Evolutionary conservation across 176 grass and related monocot species (phyloP), one percentile per base, ranked within the genome.

Genomic region (Alloteropsis semialata): DNA sequence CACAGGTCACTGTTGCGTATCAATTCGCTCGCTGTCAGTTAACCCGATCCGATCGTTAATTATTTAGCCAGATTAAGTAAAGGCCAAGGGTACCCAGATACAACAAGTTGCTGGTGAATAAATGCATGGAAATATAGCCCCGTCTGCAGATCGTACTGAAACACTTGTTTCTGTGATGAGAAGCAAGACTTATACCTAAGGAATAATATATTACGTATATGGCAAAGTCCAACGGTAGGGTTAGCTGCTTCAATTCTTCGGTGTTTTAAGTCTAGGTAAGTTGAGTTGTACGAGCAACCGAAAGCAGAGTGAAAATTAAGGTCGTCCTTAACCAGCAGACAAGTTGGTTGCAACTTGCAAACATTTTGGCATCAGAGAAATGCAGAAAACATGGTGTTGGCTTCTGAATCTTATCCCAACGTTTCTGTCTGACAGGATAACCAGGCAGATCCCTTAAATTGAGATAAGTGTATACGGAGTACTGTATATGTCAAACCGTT

Each of bases 301-400:
- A 83, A 64, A 67, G 58, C 82, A 29, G 69, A 74, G 81, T 10
- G 30, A 17, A 36, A 3, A 17, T n/a, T n/a, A n/a, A n/a, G n/a
- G n/a, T 62, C 36, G 36, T 37, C 16, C 39, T 10, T 78, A 56
- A 65, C 45, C 36, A 67, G 56, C 58, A 55, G 58, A 65, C 58
- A 74, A 57, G 41, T 71, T 72, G 84, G 75, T 62, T 5, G 42
- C 61, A 60, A 49, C 50, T 32, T 50, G 46, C 34, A 10, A 41
- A 51, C 13, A 28, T 4, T 2, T 24, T n/a, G 5, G n/a, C 11
- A 36, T 8, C 44, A 56, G 46, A 41, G 17, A 34, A 41, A 44
- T 10, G 56, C 55, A 58, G 10, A 57, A 57, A 12, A 25, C 21
- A 37, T 37, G 36, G 36, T 37, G 36, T 37, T 37, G 36, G 55